phyloP scores from a whole-genome alignment of 768 basidiomycete species.

The Cyclocybe aegerita region DNA sequence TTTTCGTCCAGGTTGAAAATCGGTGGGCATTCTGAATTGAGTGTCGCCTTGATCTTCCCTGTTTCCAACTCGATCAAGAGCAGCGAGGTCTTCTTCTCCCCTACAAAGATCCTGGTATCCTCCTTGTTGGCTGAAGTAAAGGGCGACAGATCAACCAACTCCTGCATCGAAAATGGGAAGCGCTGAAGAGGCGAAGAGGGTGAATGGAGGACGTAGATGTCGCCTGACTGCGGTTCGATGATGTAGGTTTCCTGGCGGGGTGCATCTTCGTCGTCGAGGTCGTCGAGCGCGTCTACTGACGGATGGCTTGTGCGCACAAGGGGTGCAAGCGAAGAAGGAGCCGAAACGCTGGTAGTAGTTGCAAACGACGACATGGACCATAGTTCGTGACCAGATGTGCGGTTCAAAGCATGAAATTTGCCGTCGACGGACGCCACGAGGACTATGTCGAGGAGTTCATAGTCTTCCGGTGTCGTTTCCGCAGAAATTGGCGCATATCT shows the following conservation, averaged over 20 bases:
- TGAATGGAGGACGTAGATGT: constrained; percentile 82
- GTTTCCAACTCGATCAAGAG: constrained; percentile 76
- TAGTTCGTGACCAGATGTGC: constrained; percentile 75
- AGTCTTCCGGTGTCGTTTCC: constrained; percentile 31
- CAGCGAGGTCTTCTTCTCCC: constrained; percentile 85
- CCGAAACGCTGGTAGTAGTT: constrained; percentile 32
- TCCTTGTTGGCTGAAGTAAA: constrained; percentile 69
- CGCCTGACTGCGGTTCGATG: constrained; percentile 92
- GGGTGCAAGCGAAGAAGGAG: constrained; percentile 61
- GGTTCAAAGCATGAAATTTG: constrained; percentile 89
- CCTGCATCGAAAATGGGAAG: constrained; percentile 88
- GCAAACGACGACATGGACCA: constrained; percentile 85
- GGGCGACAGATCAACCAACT: constrained; percentile 89
- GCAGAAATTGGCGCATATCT: no score
- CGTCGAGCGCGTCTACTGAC: constrained; percentile 51
- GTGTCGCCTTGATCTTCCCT: constrained; percentile 72
- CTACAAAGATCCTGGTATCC: constrained; percentile 78
- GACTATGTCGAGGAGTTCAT: constrained; percentile 77
- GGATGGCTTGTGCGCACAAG: constrained; percentile 73
- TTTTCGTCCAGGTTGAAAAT: constrained; percentile 55
- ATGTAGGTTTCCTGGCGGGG: constrained; percentile 76
- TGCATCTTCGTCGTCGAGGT: constrained; percentile 44
- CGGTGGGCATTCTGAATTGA: constrained; percentile 70
- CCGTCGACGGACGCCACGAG: constrained; percentile 94
- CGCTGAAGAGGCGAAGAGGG: constrained; percentile 74